Conservation (phyloP, 2,329 filamentous ascomycete genomes). For the Aspergillus jensenii region DNA sequence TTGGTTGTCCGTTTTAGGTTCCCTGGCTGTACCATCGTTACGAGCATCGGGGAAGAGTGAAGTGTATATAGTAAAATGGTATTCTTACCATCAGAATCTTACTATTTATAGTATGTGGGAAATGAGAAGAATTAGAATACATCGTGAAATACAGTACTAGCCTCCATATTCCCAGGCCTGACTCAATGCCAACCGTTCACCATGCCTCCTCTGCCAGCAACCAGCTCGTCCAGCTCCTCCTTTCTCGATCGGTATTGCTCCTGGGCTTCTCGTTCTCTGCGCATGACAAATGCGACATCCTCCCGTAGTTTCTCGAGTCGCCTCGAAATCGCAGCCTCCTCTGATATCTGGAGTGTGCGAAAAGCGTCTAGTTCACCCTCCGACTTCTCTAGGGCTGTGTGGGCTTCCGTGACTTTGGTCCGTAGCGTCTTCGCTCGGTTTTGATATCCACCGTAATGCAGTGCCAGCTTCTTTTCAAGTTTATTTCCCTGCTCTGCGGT, state of each 20-base stretch:
- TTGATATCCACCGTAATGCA: slow-evolving; percentile 88
- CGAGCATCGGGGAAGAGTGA: background rate
- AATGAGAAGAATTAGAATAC: slow-evolving; percentile 10
- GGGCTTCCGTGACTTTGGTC: slow-evolving; percentile 75
- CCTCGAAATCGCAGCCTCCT: slow-evolving; percentile 71
- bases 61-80: no score
- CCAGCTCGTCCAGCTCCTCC: slow-evolving; percentile 71
- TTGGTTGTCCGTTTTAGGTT: slow-evolving; percentile 19
- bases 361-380: slow-evolving; percentile 71
- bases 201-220: slow-evolving; percentile 28
- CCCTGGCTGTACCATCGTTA: background rate
- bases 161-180: background rate
- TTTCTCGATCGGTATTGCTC: slow-evolving; percentile 74
- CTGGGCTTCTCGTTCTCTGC: slow-evolving; percentile 85
- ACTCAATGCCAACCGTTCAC: slow-evolving; percentile 42
- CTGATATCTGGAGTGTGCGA: slow-evolving; percentile 72
- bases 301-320: slow-evolving; percentile 73
- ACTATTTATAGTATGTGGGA: background rate
- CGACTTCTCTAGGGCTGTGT: slow-evolving; percentile 71
- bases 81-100: background rate
- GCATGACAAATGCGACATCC: slow-evolving; percentile 79
- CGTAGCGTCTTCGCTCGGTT: slow-evolving; percentile 77
- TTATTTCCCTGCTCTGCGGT: slow-evolving; percentile 80
- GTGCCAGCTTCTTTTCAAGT: slow-evolving; percentile 86
- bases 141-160: slow-evolving; percentile 10